phyloP scores from a whole-genome alignment of 352 stramenopile genomes.

The Pythium rhizo-oryzae region DNA sequence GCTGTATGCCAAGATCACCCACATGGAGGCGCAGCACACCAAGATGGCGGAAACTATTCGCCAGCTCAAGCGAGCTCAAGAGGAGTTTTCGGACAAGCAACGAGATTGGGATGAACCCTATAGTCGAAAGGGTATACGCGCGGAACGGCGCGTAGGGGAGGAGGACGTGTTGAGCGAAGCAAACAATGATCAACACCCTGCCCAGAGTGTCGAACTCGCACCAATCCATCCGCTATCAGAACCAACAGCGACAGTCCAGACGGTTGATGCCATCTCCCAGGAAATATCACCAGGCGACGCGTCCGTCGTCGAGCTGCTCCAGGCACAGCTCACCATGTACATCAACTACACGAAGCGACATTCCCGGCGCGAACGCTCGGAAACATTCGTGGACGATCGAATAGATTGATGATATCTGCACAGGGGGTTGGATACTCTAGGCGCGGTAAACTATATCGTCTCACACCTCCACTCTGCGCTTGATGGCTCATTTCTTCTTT shows the following conservation, averaged over 20 bases:
- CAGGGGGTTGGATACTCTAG: not conserved
- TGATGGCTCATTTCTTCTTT: slow-evolving; percentile 24
- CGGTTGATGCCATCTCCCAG: not conserved
- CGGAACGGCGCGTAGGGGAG: not conserved
- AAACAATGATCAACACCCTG: not conserved
- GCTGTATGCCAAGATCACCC: slow-evolving; percentile 32
- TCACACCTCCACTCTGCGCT: too few relatives aligned
- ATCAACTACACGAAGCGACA: slow-evolving; percentile 22
- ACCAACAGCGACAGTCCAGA: not conserved
- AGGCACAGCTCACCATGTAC: slow-evolving; percentile 39
- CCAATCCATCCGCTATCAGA: not conserved
- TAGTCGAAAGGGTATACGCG: not conserved
- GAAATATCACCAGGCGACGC: not conserved
- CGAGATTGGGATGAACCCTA: not conserved
- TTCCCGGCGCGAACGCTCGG: not conserved
- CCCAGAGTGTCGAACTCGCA: not conserved
- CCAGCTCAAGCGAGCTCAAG: slow-evolving; percentile 14
- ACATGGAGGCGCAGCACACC: slow-evolving; percentile 23
- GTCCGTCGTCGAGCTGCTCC: slow-evolving; percentile 8
- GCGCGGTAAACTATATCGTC: not conserved
- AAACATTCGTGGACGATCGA: not conserved
- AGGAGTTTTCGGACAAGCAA: slow-evolving; percentile 8
- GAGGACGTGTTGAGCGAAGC: not conserved
- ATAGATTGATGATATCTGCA: not conserved
- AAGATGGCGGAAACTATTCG: slow-evolving; percentile 22